Percentiles rank a stretch among this genome's conserved stretches.
Evolutionary conservation across 176 grass and related monocot genomes (phyloP).

Genomic region (Carex myosuroides): DNA sequence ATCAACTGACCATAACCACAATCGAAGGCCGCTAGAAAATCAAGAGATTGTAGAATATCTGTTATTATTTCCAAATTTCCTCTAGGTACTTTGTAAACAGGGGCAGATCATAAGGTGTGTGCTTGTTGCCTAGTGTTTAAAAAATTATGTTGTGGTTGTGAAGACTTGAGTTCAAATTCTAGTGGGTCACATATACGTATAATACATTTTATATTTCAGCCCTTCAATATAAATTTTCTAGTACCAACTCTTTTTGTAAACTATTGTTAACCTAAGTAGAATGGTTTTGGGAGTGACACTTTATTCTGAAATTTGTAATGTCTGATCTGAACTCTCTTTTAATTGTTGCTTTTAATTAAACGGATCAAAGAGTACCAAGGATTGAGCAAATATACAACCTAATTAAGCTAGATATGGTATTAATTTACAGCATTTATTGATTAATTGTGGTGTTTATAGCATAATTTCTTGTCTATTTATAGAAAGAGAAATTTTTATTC

Average conservation of each 20-base stretch:
- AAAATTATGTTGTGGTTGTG: no score
- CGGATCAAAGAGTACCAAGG: neutral
- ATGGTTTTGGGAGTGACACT: neutral
- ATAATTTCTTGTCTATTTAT: no score
- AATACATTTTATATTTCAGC: no score
- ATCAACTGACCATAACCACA: neutral
- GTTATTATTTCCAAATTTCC: neutral
- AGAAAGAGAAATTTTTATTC: no score
- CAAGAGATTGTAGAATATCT: neutral
- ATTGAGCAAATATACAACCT: neutral
- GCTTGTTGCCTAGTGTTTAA: no score
- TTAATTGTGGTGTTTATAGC: no score
- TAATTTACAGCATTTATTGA: no score
- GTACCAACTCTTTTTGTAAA: neutral
- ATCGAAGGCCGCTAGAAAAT: slow-evolving; percentile 16
- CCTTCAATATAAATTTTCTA: no score
- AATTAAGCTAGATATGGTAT: neutral
- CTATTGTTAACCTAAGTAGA: neutral
- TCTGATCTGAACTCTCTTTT: neutral
- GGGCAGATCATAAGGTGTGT: no score
- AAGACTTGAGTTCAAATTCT: no score
- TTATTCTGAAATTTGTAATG: neutral
- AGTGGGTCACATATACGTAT: no score
- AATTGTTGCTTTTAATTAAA: neutral
- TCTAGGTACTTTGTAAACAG: neutral